These are phyloP conservation scores for Diacronema lutheri DNA, from an alignment of 78 protist species.

Conservation along the genomic window DNA sequence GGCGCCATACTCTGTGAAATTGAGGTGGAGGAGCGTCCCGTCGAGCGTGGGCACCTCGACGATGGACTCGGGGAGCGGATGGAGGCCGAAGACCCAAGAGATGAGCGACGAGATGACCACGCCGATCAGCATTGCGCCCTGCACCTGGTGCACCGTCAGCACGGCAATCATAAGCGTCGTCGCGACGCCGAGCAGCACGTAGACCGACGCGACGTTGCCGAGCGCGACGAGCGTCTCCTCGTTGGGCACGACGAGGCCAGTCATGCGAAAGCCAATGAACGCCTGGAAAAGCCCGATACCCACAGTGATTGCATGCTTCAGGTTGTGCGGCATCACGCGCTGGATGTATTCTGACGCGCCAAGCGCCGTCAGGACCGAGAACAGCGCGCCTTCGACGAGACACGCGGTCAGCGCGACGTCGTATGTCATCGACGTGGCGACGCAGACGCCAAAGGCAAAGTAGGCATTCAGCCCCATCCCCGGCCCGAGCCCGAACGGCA, in stretches of 20 bases:
- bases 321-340: neutral
- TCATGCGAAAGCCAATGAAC: neutral
- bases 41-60: neutral
- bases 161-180: neutral
- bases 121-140: conserved; percentile 11
- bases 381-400: neutral
- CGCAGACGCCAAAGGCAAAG: conserved; percentile 13
- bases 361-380: neutral
- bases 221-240: neutral
- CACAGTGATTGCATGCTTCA: conserved; percentile 3
- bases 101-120: neutral
- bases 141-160: neutral
- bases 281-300: conserved; percentile 33
- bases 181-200: neutral
- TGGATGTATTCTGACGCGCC: neutral
- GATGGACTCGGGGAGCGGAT: neutral
- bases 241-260: neutral
- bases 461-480: conserved; percentile 30
- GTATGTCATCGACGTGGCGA: neutral
- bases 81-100: neutral
- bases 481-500: conserved; percentile 21
- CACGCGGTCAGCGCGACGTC: neutral
- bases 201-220: neutral
- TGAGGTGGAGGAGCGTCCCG: neutral
- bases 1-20: neutral